These are phyloP conservation scores for Saturnispora quitensis DNA, from an alignment of 805 yeast species.

Conservation along the genomic window DNA sequence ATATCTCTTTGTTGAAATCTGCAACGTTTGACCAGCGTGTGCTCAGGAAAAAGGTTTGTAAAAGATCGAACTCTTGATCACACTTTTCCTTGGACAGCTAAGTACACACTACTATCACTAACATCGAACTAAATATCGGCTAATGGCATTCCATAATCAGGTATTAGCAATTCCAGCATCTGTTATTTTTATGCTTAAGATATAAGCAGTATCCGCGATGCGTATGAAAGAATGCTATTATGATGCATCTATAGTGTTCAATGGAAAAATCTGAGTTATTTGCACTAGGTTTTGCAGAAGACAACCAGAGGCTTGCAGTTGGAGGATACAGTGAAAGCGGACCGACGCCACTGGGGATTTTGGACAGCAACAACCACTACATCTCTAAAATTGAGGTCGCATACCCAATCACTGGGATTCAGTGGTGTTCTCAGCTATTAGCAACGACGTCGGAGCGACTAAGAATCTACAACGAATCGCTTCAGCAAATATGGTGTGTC, in stretches of 20 bases:
- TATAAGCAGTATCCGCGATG: not conserved
- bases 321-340: conserved; percentile 6
- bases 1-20: not conserved
- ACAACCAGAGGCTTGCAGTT: conserved; percentile 2
- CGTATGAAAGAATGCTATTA: not conserved
- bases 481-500: conserved; percentile 3
- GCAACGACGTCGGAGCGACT: conserved; percentile 69
- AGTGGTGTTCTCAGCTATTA: conserved; percentile 60
- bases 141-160: too few relatives aligned
- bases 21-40: not conserved
- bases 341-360: not conserved
- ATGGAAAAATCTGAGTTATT: conserved; percentile 6
- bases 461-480: conserved; percentile 35
- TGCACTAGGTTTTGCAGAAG: conserved; percentile 1
- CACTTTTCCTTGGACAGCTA: too few relatives aligned
- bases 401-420: conserved; percentile 62
- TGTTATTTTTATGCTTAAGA: not conserved
- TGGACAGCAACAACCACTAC: conserved; percentile 36
- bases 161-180: not conserved
- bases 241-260: not conserved
- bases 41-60: not conserved
- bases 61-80: too few relatives aligned
- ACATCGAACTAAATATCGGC: too few relatives aligned
- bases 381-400: conserved; percentile 40
- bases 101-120: too few relatives aligned